A percentile compares a stretch with the other conserved stretches of the same genome.
phyloP scores from a whole-genome alignment of 2,329 filamentous ascomycete genomes.

The Fusarium sp. region DNA sequence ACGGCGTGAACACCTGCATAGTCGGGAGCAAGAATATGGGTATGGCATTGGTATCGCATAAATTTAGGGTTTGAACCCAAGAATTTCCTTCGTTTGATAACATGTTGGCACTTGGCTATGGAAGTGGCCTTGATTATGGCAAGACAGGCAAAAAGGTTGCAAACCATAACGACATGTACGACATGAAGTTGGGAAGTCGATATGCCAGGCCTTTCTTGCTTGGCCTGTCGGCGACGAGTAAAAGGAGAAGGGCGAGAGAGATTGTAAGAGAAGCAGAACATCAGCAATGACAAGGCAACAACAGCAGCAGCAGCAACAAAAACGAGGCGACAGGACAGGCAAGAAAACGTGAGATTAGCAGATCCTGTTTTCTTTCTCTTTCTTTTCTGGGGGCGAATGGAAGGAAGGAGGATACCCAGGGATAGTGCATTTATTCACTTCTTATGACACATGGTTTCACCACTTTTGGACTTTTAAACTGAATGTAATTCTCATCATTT shows the following conservation, averaged over 20 bases:
- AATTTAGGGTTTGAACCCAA: conserved; percentile 28
- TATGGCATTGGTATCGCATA: conserved; percentile 30
- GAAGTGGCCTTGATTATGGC: background rate
- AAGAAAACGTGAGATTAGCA: conserved; percentile 5
- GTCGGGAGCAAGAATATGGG: background rate
- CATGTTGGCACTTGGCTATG: conserved; percentile 12
- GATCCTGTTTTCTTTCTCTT: conserved; percentile 7
- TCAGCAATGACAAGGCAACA: background rate
- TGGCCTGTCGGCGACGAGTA: conserved; percentile 4
- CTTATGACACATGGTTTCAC: conserved; percentile 32
- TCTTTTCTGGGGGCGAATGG: conserved; percentile 13
- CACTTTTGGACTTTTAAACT: conserved; percentile 18
- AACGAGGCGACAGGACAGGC: conserved; percentile 8
- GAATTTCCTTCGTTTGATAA: conserved; percentile 39
- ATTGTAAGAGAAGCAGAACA: conserved; percentile 40
- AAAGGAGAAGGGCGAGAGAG: conserved; percentile 17
- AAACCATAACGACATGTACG: conserved; percentile 42
- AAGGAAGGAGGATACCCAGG: conserved; percentile 40
- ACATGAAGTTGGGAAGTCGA: conserved; percentile 30
- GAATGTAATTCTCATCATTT: conserved; percentile 19
- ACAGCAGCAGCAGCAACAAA: conserved; percentile 2
- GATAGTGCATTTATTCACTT: conserved; percentile 37
- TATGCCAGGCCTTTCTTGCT: conserved; percentile 2
- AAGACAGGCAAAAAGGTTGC: background rate
- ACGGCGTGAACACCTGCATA: conserved; percentile 9